Conservation (phyloP, 1,284 basidiomycete species). For the Cutaneotrichosporon mucoides region DNA sequence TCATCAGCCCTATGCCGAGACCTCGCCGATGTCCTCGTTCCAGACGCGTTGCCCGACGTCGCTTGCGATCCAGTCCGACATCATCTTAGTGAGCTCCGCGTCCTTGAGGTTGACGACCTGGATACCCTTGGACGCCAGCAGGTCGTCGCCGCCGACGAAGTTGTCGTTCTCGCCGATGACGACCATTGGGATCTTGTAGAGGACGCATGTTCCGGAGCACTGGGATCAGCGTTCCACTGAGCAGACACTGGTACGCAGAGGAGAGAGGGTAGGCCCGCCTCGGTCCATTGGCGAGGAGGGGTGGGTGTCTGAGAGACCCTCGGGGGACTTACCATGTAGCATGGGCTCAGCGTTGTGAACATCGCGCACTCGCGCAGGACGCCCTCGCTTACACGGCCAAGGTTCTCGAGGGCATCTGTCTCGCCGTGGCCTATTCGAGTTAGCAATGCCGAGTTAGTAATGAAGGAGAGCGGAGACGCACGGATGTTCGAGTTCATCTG, state of each 20-base stretch:
- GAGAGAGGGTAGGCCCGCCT: not conserved
- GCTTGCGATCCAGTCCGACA: conserved; percentile 33
- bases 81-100: conserved; percentile 27
- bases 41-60: conserved; percentile 24
- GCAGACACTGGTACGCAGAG: not conserved
- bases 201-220: conserved; percentile 30
- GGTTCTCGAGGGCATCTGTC: conserved; percentile 36
- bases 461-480: not conserved
- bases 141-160: conserved; percentile 30
- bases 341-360: conserved; percentile 34
- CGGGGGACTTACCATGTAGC: conserved; percentile 14
- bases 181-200: conserved; percentile 30
- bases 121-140: conserved; percentile 19
- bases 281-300: too few species aligned
- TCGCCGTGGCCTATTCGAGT: conserved; percentile 27
- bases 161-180: conserved; percentile 37
- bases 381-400: conserved; percentile 29
- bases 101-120: conserved; percentile 32
- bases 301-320: too few species aligned
- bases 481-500: conserved; percentile 28
- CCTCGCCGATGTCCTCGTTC: conserved; percentile 41
- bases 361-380: conserved; percentile 33
- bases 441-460: too few species aligned
- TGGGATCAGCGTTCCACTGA: not conserved
- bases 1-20: conserved; percentile 1